Evolutionary conservation across 306 rosid species (phyloP), one percentile per base, ranked within the genome.

Genomic region (Medicago lupulina): DNA sequence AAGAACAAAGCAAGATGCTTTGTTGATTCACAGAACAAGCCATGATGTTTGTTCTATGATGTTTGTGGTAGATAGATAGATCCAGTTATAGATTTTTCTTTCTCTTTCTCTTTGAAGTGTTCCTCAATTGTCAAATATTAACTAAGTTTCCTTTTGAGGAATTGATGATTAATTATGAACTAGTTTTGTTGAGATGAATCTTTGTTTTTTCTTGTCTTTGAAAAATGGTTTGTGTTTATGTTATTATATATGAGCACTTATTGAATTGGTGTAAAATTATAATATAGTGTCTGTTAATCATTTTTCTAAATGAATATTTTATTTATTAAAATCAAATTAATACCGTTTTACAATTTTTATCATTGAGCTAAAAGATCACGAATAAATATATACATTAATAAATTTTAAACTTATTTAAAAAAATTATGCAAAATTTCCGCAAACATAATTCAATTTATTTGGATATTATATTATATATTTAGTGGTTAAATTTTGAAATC

Each of bases 21-120:
- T 61, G 79, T 38, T 76, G 90, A 85, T 83, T 76, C 25, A 80
- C 39, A 70, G 65, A 80, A 90, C 85, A 60, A 46, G 40, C 84
- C 98, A 89, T 67, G 12, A 40, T 40, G 44, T 8, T 40, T 40
- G 10, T 40, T 7, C 6, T 67, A 41, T 43, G 72, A 21, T 65
- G 41, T n/a, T 41, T 65, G 40, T 21, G 19, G 38, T 61, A 74
- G 38, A 61, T 36, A 61, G 80, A 78, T 36, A 61, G 83, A 78
- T 83, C 86, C 63, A 78, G 18, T 50, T 62, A 14, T 51, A n/a
- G 53, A 34, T 66, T 66, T 43, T 18, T 76, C 21, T 51, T 11
- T 50, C 7, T 66, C 41, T 43, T 18, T 76, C 21, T 51, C 21
- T 50, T n/a, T 50, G 19, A 15, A 11, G 8, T 51, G 21, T 7